phyloP scores from a whole-genome alignment of 169 alveolate species.

The Perkinsus chesapeaki region DNA sequence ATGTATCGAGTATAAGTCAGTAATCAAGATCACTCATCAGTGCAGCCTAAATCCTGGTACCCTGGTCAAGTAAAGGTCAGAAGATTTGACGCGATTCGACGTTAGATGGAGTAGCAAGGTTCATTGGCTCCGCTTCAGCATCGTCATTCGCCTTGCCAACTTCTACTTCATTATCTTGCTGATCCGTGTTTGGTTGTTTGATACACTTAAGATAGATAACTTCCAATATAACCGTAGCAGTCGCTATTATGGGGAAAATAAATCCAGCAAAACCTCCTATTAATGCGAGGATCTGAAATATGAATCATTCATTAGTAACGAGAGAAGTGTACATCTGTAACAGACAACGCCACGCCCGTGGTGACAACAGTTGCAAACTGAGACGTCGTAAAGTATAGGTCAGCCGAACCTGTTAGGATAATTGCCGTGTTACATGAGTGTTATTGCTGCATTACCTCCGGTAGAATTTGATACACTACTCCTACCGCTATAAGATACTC shows the following conservation, averaged over 20 bases:
- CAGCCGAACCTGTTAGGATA: not conserved
- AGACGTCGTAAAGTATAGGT: not conserved
- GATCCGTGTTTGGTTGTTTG: not conserved
- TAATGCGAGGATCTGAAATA: not conserved
- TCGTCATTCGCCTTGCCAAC: not conserved
- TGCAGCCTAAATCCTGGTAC: no score
- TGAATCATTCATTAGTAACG: not conserved
- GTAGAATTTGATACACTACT: not conserved
- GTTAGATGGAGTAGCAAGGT: no score
- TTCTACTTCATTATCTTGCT: not conserved
- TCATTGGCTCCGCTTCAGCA: not conserved
- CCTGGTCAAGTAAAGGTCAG: no score
- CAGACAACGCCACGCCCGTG: not conserved
- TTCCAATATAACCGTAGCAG: not conserved
- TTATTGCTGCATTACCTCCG: not conserved
- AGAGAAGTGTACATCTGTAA: not conserved
- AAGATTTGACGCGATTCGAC: no score
- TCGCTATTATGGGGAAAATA: not conserved
- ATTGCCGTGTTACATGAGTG: not conserved
- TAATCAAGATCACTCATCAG: no score
- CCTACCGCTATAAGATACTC: not conserved
- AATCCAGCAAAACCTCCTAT: not conserved
- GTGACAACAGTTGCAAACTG: not conserved
- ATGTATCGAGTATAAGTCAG: no score
- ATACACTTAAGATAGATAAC: not conserved